Evolutionary conservation across 257 asterid species (phyloP).

Genomic region (Nicotiana benthamiana): DNA sequence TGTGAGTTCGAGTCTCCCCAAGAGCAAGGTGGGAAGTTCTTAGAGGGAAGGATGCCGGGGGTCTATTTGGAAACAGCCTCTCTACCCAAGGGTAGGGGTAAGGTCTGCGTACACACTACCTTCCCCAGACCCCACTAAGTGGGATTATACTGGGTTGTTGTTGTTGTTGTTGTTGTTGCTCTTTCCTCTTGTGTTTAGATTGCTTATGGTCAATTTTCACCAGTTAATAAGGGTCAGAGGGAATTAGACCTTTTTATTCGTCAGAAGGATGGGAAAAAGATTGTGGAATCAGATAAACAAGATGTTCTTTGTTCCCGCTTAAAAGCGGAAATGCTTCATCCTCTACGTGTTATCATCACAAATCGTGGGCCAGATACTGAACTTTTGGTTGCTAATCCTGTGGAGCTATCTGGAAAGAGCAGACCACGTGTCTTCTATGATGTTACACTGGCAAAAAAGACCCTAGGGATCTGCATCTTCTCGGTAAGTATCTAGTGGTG

Average conservation of each 20-base stretch:
- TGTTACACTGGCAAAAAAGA: slow-evolving; percentile 61
- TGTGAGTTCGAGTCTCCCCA: no score
- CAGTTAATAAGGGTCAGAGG: slow-evolving; percentile 49
- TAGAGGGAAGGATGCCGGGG: no score
- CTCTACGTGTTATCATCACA: slow-evolving; percentile 61
- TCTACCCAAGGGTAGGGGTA: no score
- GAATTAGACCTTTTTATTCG: slow-evolving; percentile 65
- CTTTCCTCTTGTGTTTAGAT: slow-evolving; percentile 32
- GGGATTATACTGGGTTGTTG: no score
- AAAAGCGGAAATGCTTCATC: slow-evolving; percentile 74
- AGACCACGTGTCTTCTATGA: slow-evolving; percentile 83
- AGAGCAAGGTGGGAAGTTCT: no score
- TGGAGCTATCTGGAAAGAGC: slow-evolving; percentile 78
- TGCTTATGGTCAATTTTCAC: slow-evolving; percentile 60
- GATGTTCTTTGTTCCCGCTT: slow-evolving; percentile 50
- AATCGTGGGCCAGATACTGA: slow-evolving; percentile 79
- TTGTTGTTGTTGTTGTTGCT: no score
- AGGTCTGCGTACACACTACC: no score
- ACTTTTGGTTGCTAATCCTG: slow-evolving; percentile 80
- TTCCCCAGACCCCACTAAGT: no score
- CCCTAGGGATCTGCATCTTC: slow-evolving; percentile 65
- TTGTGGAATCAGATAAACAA: slow-evolving; percentile 72
- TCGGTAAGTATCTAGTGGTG: slow-evolving; percentile 36
- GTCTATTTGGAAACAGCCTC: no score
- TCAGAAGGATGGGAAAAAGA: slow-evolving; percentile 60